A percentile compares a stretch with the other conserved stretches of the same genome.
Evolutionary conservation across 192 early-diverging fungal species (phyloP).

Genomic region (Phycomyces blakesleeanus): DNA sequence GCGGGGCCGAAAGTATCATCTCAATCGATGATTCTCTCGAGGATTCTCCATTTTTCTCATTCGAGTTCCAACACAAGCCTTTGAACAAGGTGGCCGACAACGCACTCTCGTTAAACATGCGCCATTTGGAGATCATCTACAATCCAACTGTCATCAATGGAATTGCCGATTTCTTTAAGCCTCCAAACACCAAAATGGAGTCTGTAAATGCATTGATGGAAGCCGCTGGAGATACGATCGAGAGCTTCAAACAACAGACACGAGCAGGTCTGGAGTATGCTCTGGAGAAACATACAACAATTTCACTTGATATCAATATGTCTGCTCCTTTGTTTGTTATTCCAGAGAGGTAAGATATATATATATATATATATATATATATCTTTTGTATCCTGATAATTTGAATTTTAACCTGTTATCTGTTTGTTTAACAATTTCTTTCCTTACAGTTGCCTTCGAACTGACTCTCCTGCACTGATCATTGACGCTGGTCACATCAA

Average conservation of each 20-base stretch:
- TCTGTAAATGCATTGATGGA: conserved; percentile 57
- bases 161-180: conserved; percentile 69
- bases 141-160: conserved; percentile 64
- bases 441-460: conserved; percentile 34
- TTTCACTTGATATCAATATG: conserved; percentile 75
- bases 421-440: too few relatives aligned
- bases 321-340: conserved; percentile 84
- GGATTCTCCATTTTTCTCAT: conserved; percentile 46
- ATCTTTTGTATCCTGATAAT: too few relatives aligned
- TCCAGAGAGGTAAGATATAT: conserved; percentile 46
- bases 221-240: conserved; percentile 65
- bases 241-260: conserved; percentile 72
- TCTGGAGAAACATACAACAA: conserved; percentile 69
- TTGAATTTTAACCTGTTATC: too few relatives aligned
- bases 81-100: conserved; percentile 71
- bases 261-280: conserved; percentile 74
- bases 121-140: conserved; percentile 76
- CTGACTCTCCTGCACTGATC: conserved; percentile 57
- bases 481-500: conserved; percentile 80
- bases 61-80: conserved; percentile 70
- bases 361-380: too few relatives aligned
- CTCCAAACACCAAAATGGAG: conserved; percentile 57
- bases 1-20: neutral
- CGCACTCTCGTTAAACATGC: conserved; percentile 64
- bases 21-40: neutral